Evolutionary conservation across 306 rosid genomes (phyloP), one percentile per base, ranked within the genome.

Genomic region (Herpetospermum pedunculosum): DNA sequence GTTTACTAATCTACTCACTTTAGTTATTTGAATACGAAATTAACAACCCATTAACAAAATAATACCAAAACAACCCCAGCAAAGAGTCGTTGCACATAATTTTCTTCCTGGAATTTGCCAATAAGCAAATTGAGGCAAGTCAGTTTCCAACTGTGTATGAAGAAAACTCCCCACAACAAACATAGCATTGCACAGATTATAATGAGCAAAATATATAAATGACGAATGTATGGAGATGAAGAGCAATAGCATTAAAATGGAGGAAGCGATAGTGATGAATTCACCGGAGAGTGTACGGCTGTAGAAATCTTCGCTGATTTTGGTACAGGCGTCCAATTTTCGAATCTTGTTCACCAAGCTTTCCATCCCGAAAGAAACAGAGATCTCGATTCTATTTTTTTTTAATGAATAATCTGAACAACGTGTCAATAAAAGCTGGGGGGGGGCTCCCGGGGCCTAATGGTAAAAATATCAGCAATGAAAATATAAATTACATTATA

Each of bases 251-350:
- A 92, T 92, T 75, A 92, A 73, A 53, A 90, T 44, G 80, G 98
- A 87, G 82, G 98, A 92, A 59, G 84, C 89, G 46, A 92, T 73
- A 13, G 98, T 92, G 75, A 92, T n/a, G n/a, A n/a, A n/a, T n/a
- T n/a, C n/a, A n/a, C n/a, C n/a, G n/a, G n/a, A n/a, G n/a, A n/a
- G n/a, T n/a, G n/a, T n/a, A n/a, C n/a, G n/a, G n/a, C n/a, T n/a
- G n/a, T n/a, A n/a, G n/a, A n/a, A n/a, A n/a, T 92, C 98, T 46
- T 92, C 97, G 73, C 90, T 92, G 84, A 92, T 90, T 86, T 92
- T 92, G 11, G 98, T 97, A 68, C 88, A 88, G 1, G 96, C 98
- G 30, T 92, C 98, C 68, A 92, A 77, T 76, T 77, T 92, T 23
- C 98, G 96, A 65, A 92, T 91, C 89, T 86, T 87, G 88, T 67